Conservation (phyloP, 2,329 filamentous ascomycete species). For the Neospermospora avenae region DNA sequence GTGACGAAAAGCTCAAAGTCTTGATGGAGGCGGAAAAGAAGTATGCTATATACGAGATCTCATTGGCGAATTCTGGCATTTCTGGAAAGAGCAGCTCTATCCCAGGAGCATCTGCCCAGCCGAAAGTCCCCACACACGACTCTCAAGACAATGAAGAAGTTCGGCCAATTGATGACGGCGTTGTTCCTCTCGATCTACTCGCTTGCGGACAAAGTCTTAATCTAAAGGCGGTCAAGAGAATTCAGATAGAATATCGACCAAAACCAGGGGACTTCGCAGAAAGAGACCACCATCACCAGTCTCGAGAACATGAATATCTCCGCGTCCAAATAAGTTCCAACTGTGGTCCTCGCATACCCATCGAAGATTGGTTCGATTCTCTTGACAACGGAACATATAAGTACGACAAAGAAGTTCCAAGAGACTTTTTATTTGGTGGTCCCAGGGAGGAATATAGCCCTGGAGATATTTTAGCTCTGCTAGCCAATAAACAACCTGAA, state of each 20-base stretch:
- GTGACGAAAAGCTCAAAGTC: neutral
- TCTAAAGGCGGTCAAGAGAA: neutral
- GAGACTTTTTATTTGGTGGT: neutral
- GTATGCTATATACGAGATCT: neutral
- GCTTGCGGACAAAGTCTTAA: neutral
- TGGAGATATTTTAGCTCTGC: neutral
- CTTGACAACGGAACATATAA: neutral
- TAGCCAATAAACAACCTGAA: neutral
- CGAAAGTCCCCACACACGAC: neutral
- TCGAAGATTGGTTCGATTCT: neutral
- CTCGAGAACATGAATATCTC: neutral
- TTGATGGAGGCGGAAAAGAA: neutral
- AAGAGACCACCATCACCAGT: neutral
- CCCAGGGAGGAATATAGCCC: neutral
- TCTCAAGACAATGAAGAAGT: neutral
- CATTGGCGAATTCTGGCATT: neutral
- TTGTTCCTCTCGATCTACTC: neutral
- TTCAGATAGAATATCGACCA: constrained; percentile 1
- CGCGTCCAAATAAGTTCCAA: neutral
- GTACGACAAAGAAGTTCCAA: neutral
- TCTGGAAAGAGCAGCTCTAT: too few species aligned
- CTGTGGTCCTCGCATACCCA: neutral
- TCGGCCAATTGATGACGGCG: constrained; percentile 2
- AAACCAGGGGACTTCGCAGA: neutral
- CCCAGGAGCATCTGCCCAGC: too few species aligned